Percentiles rank a stretch among this genome's conserved stretches.
Evolutionary conservation across 331 rosid genomes (phyloP).

Genomic region (Cydonia oblonga): DNA sequence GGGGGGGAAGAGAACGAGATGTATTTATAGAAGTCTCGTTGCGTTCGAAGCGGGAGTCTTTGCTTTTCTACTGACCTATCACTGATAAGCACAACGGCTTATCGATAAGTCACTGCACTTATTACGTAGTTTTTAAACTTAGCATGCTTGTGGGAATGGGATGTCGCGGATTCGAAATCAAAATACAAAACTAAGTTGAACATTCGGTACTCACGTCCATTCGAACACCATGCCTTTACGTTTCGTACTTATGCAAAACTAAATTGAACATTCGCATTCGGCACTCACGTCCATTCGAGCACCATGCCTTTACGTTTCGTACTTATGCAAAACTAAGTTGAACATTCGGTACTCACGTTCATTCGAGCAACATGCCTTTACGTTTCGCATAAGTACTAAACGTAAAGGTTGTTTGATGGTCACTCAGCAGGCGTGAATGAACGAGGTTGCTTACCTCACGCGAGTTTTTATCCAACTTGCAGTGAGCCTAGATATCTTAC

Average conservation of each 20-base stretch:
- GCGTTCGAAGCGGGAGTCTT: slow-evolving; percentile 69
- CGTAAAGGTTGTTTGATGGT: no score
- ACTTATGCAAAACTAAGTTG: no score
- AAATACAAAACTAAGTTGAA: slow-evolving; percentile 55
- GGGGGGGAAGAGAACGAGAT: not conserved
- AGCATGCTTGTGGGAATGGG: not conserved
- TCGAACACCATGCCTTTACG: not conserved
- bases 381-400: no score
- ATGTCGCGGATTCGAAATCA: slow-evolving; percentile 57
- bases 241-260: no score
- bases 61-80: slow-evolving; percentile 51
- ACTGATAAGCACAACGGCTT: not conserved
- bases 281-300: no score
- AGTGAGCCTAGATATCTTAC: not conserved
- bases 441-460: not conserved
- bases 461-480: not conserved
- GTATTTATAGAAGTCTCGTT: slow-evolving; percentile 39
- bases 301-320: no score
- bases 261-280: no score
- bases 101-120: fast-evolving
- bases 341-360: no score
- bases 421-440: not conserved
- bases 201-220: slow-evolving; percentile 63
- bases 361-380: no score
- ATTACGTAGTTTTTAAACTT: fast-evolving